phyloP scores from a whole-genome alignment of 768 basidiomycete genomes.

The Kwoniella newhampshirensis region DNA sequence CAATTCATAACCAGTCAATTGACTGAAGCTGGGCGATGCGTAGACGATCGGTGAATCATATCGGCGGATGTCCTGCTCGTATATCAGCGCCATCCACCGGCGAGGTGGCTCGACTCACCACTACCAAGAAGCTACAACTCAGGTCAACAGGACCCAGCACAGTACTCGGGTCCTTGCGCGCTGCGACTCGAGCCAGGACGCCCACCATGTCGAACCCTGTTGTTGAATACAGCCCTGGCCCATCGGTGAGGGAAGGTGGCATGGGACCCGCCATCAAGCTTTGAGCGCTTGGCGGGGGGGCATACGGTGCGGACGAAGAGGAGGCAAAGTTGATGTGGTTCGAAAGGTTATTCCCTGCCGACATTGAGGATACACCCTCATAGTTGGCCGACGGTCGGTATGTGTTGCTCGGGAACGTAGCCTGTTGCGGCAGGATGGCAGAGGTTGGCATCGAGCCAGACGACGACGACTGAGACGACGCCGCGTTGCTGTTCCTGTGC shows the following conservation, averaged over 20 bases:
- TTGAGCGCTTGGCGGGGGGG: constrained; percentile 35
- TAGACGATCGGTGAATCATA: constrained; percentile 87
- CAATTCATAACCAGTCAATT: constrained; percentile 55
- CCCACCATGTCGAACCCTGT: constrained; percentile 89
- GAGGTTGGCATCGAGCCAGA: constrained; percentile 26
- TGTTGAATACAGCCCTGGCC: constrained; percentile 70
- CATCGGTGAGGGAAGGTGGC: constrained; percentile 33
- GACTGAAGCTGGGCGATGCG: constrained; percentile 79
- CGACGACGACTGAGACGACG: background rate
- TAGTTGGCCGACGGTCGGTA: constrained; percentile 2
- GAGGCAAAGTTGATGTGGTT: constrained; percentile 43
- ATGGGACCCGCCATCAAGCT: constrained; percentile 29
- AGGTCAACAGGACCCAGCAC: constrained; percentile 87
- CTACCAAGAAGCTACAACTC: constrained; percentile 86
- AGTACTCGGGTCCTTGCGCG: constrained; percentile 70
- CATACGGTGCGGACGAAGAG: constrained; percentile 40
- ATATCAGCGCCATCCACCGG: constrained; percentile 4
- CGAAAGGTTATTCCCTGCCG: constrained; percentile 23
- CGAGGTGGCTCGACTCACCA: constrained; percentile 46
- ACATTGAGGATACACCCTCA: constrained; percentile 3
- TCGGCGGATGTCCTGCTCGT: constrained; percentile 64
- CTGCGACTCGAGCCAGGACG: constrained; percentile 73
- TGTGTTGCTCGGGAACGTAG: constrained; percentile 7
- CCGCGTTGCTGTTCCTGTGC: too few relatives aligned
- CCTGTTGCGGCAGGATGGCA: constrained; percentile 19